Evolutionary conservation across 2,329 filamentous ascomycete genomes (phyloP).

Genomic region (Magnaporthiopsis incrustans): DNA sequence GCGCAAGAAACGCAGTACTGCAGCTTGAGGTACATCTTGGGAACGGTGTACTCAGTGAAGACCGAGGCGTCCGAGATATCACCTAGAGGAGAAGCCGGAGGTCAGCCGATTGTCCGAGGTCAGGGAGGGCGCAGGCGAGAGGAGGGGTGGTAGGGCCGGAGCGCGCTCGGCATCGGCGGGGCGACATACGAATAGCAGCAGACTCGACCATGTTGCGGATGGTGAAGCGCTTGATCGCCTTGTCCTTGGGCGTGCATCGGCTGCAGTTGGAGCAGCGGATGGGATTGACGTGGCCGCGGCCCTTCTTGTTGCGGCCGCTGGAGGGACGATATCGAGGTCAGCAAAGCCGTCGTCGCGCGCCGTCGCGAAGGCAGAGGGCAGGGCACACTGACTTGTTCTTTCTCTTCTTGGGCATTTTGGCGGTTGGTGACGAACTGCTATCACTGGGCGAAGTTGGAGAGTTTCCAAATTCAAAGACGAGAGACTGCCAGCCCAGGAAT

Average conservation of each 20-base stretch:
- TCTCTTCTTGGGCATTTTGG: conserved; percentile 23
- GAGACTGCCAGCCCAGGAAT: neutral
- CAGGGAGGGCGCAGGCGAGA: too few species aligned
- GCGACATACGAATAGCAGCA: conserved; percentile 90
- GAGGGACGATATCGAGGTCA: conserved; percentile 10
- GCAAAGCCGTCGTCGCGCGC: neutral
- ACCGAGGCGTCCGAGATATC: conserved; percentile 99
- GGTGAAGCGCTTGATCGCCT: conserved; percentile 99
- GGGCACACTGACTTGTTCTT: conserved; percentile 43
- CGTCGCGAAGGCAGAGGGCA: neutral
- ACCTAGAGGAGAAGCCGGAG: conserved; percentile 48
- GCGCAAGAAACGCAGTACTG: conserved; percentile 99
- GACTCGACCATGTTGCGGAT: conserved; percentile 99
- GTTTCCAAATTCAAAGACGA: neutral
- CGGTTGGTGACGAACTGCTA: conserved; percentile 12
- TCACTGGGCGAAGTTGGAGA: conserved; percentile 6
- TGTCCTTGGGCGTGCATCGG: conserved; percentile 95
- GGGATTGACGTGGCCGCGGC: conserved; percentile 99
- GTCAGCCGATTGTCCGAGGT: neutral
- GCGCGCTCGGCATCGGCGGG: neutral
- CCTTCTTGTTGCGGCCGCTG: conserved; percentile 99
- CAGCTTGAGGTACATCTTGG: conserved; percentile 99
- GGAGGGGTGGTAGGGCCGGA: neutral
- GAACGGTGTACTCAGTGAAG: conserved; percentile 98
- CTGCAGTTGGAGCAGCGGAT: conserved; percentile 73